Base-by-base conservation (phyloP, 2,329 filamentous ascomycete genomes). In the Ascochyta koolunga region DNA sequence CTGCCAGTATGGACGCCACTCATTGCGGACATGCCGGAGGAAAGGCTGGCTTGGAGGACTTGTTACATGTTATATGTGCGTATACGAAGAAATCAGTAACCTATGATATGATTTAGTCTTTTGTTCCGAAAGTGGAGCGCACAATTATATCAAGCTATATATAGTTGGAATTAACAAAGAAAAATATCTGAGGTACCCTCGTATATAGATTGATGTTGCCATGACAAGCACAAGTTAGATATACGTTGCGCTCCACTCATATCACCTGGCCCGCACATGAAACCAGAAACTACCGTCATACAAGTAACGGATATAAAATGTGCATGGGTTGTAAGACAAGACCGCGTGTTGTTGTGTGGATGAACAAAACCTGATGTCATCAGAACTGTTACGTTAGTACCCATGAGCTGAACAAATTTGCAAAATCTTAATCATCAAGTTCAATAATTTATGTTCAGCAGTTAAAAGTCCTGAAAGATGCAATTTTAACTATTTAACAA, bases 41-140 rank as follows among this genome's bases (percentile, higher is more conserved):
- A 18, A 3, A 70, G 54, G 21, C 61, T 62, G 19, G 60, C 56
- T 39, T 69, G 64, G 15, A 70, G 62, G 16, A 64, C 54, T 50
- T 67, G 55, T 42, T 68, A 63, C 66, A 67, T 68, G 10, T n/a
- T 56, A 29, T 15, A 11, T 35, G n/a, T 35, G 4, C 11, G 16
- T 35, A 18, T 16, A 16, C 5, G n/a, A 8, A 18, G 32, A 18
- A 18, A 15, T 10, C 27, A 31, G 27, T 11, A 11, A 10, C 10
- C 7, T 31, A 15, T 5, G 22, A 24, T 24, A 5, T 24, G 1
- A 24, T 6, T 6, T 6, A 24, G 8, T 24, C 22, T 24, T 24
- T 5, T 24, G 22, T 6, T 24, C 1, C 5, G 22, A 24, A 5
- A 8, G 22, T 24, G 22, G 22, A 2, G 7, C 27, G 2, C 7